Evolutionary conservation across 176 grass and related monocot species (phyloP), one percentile per base, ranked within the genome.

Genomic region (Dactylis glomerata): DNA sequence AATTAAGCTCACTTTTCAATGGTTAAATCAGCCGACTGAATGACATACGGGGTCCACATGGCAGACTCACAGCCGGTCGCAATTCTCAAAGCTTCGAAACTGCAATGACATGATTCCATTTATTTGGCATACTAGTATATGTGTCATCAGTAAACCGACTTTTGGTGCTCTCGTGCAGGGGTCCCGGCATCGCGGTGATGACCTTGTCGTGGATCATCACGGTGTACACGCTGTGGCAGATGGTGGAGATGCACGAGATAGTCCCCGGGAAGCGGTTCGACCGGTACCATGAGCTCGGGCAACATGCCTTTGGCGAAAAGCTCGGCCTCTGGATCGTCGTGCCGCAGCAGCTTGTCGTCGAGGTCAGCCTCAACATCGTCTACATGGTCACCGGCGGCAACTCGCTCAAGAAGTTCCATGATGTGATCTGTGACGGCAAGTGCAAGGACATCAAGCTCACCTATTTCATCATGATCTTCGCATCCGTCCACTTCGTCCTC

Each of bases 381-480:
- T 93, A 88, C 83, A 93, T 93, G 92, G 92, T 93, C 68, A 94
- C 92, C 26, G 92, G 86, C 6, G 83, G 92, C 20, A 73, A 86
- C 59, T 91, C 88, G 1, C 92, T 94, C 23, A 82, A 88, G 83
- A 94, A 94, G 76, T 80, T 88, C 57, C 47, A 80, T 17, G 86
- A 88, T 19, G 71, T 91, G 26, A 75, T 97, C 72, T 97, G 95
- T 44, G 84, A 75, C 2, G 5, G 6, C 16, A 28, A 51, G 20
- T 93, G 92, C 88, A 97, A 91, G 80, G 5, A 26, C 41, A 90
- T 97, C 70, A 97, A 95, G 85, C 70, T 52, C 22, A 93, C 90
- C 5, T 97, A 97, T 59, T 97, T 95, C 87, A 97, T 97, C 87
- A 97, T 97, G 89, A 95, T 95, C 84, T 95, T 97, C 24, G 91